These are phyloP conservation scores for Ajuga chamaepitys DNA, from an alignment of 257 asterid species.

Conservation along the genomic window DNA sequence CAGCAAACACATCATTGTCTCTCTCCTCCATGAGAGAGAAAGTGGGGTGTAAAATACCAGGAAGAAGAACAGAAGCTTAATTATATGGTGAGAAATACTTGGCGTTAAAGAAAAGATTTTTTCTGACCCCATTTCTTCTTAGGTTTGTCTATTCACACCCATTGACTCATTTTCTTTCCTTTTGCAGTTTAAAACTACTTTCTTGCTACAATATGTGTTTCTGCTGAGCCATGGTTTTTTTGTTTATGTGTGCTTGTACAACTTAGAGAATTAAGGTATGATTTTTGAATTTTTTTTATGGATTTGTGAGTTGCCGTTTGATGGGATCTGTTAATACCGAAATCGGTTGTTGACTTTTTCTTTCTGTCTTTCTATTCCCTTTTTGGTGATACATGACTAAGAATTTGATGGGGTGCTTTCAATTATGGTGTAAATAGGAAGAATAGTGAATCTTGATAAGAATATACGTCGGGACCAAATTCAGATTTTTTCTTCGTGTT, in stretches of 20 bases:
- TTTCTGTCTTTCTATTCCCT: not conserved
- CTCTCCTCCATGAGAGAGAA: not conserved
- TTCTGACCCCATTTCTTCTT: conserved; percentile 26
- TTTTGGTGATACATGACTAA: not conserved
- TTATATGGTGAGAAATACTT: conserved; percentile 26
- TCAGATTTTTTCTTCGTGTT: not conserved
- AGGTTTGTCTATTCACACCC: conserved; percentile 25
- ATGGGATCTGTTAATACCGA: conserved; percentile 24
- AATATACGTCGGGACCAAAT: not conserved
- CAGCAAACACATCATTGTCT: conserved; percentile 20
- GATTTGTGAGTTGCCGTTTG: conserved; percentile 5
- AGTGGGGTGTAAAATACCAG: conserved; percentile 13
- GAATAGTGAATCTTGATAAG: not conserved
- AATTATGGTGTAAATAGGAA: not conserved
- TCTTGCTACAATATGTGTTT: no score
- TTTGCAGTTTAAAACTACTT: not conserved
- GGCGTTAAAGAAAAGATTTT: conserved; percentile 32
- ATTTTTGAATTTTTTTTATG: not conserved
- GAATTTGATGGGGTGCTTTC: not conserved
- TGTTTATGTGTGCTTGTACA: not conserved
- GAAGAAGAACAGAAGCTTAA: conserved; percentile 18
- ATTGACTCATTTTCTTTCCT: conserved; percentile 11
- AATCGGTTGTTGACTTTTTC: conserved; percentile 11
- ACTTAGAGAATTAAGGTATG: conserved; percentile 10
- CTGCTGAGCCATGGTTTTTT: no score